Conservation (phyloP, 495 filamentous ascomycete species). For the Neurospora sp. region DNA sequence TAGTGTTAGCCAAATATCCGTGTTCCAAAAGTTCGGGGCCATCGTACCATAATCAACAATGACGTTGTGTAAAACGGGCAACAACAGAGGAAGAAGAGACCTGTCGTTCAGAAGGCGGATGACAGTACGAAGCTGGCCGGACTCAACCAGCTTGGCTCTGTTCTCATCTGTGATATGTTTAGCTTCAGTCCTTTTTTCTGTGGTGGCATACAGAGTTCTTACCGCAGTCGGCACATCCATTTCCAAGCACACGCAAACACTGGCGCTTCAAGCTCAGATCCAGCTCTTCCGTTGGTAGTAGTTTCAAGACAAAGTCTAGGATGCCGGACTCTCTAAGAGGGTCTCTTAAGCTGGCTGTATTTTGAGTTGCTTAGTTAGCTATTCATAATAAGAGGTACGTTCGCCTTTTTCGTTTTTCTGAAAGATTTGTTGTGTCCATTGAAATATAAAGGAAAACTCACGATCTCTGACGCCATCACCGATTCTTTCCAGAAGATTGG, state of each 20-base stretch:
- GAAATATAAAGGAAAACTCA: slow-evolving; percentile 27
- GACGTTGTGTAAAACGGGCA: slow-evolving; percentile 65
- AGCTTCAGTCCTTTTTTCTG: slow-evolving; percentile 1
- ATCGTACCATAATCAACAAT: slow-evolving; percentile 61
- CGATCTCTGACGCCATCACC: slow-evolving; percentile 60
- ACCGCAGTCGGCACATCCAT: slow-evolving; percentile 77
- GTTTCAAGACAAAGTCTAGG: slow-evolving; percentile 52
- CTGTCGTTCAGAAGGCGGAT: slow-evolving; percentile 39
- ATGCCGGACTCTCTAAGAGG: slow-evolving; percentile 60
- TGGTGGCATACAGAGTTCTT: slow-evolving; percentile 9
- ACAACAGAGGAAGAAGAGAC: slow-evolving; percentile 42
- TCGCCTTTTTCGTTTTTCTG: background rate
- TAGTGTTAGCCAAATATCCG: background rate
- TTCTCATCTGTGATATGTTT: slow-evolving; percentile 52
- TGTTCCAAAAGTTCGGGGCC: background rate
- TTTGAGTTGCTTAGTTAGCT: background rate
- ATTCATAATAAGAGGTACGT: background rate
- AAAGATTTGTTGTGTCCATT: background rate
- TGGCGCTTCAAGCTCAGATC: slow-evolving; percentile 34
- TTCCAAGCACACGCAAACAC: slow-evolving; percentile 60
- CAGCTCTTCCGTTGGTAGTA: slow-evolving; percentile 35
- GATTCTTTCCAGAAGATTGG: background rate
- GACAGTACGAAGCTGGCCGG: slow-evolving; percentile 49
- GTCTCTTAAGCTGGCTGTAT: background rate
- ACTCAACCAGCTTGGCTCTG: slow-evolving; percentile 51